Base-by-base conservation (phyloP, 2,329 filamentous ascomycete genomes). In the Alternaria viburni region DNA sequence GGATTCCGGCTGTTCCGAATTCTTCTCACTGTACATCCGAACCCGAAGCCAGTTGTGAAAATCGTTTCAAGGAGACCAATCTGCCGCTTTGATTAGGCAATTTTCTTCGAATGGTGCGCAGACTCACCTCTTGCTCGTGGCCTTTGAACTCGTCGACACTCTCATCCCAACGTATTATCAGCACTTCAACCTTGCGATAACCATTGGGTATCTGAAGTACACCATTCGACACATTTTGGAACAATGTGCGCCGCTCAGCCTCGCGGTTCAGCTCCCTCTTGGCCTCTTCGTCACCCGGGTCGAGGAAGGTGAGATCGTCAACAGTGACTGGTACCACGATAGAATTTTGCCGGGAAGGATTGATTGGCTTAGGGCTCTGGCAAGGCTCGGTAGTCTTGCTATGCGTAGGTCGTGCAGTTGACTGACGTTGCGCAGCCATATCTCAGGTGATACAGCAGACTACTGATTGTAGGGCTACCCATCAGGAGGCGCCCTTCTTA, bases 131-230 rank as follows among this genome's bases (percentile, higher is more conserved):
- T 41, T 66, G 17, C 12, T 58, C 50, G 36, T 71, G 70, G 4
- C 59, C 67, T 10, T 60, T 44, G 6, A 74, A 64, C 2, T 72
- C 62, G 49, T 76, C 73, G 3, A 76, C 54, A 1, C 61, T 47
- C 15, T 69, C 59, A 17, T 70, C 59, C 75, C 74, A 77, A 21
- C 69, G 64, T n/a, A 77, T 63, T 3, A 78, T 69, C 6, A 77
- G 51, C 0, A 74, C 74, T 3, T 65, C 68, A 5, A 75, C 74
- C 30, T 75, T 67, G 7, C 56, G 54, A 56, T 78, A 78, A 6
- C 67, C 68, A 52, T 62, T 62, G 10, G 74, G 72, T 15, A 46
- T 46, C 6, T 46, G 7, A 11, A 46, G 21, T 23, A 19, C 44
- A 11, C 21, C 44, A 15, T 46, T 21, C 19, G 19, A 23, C 10